A percentile compares a stretch with the other conserved stretches of the same genome.
Evolutionary conservation across 257 asterid genomes (phyloP).

Genomic region (Fraxinus pennsylvanica): DNA sequence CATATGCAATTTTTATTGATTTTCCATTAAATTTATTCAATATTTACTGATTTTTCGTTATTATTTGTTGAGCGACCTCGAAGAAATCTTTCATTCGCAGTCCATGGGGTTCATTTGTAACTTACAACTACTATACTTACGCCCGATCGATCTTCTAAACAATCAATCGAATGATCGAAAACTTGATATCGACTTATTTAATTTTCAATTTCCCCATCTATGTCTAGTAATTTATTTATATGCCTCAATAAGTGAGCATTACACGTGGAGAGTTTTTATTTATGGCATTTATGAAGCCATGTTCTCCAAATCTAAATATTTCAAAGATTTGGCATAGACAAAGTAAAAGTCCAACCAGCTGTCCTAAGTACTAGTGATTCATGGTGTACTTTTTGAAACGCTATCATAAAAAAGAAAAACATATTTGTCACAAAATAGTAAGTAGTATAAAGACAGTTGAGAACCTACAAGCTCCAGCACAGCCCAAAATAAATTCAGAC

Average conservation of each 20-base stretch:
- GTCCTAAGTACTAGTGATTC: neutral
- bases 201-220: neutral
- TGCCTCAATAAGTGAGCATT: neutral
- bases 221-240: neutral
- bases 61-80: too few species aligned
- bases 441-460: too few species aligned
- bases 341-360: neutral
- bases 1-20: too few species aligned
- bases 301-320: constrained; percentile 3
- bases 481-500: too few species aligned
- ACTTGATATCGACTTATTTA: neutral
- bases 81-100: neutral
- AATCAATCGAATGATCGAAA: neutral
- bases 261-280: constrained; percentile 9
- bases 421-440: too few species aligned
- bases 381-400: neutral
- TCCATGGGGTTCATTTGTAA: too few species aligned
- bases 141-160: too few species aligned
- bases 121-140: neutral
- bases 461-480: too few species aligned
- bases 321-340: neutral
- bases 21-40: too few species aligned
- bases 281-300: constrained; percentile 29
- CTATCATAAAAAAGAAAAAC: neutral
- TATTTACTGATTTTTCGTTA: too few species aligned